Conservation (phyloP, 129 eudicot species). For the Centrapalus pauciflorus region DNA sequence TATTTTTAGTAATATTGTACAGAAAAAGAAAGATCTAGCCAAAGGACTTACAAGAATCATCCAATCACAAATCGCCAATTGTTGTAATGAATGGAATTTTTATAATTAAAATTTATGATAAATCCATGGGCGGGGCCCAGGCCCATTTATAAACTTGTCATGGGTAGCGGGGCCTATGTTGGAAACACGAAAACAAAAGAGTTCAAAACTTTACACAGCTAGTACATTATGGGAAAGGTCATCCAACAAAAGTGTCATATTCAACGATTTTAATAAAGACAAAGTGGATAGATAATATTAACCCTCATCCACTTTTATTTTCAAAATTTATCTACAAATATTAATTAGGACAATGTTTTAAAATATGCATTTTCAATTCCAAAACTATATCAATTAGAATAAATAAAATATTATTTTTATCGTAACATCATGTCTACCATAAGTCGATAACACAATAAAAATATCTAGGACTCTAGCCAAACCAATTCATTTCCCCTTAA, state of each 20-base stretch:
- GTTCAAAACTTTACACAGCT: constrained; percentile 23
- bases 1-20: constrained; percentile 6
- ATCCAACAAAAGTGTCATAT: constrained; percentile 40
- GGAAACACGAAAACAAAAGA: constrained; percentile 17
- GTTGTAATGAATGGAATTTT: background rate
- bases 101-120: constrained; percentile 4
- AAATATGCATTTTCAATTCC: background rate
- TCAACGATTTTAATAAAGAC: constrained; percentile 21
- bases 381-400: too few relatives aligned
- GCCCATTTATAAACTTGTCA: constrained; percentile 5
- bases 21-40: constrained; percentile 19
- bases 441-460: too few relatives aligned
- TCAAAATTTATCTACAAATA: background rate
- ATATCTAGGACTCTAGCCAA: too few relatives aligned
- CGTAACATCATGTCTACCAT: too few relatives aligned
- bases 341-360: background rate
- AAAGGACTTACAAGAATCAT: background rate
- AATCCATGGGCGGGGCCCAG: too few relatives aligned
- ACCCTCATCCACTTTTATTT: constrained; percentile 12
- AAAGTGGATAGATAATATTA: constrained; percentile 28
- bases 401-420: too few relatives aligned
- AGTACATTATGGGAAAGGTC: constrained; percentile 31
- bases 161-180: constrained; percentile 19
- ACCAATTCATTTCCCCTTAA: too few relatives aligned
- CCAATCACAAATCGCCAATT: constrained; percentile 15